Evolutionary conservation across 2,329 filamentous ascomycete species (phyloP).

Genomic region (Aspergillus cejpii): DNA sequence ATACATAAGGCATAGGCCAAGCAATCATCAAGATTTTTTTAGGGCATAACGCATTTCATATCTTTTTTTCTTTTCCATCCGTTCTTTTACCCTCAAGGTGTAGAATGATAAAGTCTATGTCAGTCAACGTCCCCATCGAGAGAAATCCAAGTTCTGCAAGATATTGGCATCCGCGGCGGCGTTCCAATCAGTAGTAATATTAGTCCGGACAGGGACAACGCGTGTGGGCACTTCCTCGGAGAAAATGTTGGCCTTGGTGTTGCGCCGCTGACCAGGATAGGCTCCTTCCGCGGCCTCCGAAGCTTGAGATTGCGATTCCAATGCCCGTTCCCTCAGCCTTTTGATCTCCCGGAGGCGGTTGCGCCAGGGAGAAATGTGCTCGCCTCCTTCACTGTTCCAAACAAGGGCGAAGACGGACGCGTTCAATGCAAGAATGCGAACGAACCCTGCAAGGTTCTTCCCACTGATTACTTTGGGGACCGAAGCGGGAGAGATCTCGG

Average conservation of each 20-base stretch:
- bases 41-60: not conserved
- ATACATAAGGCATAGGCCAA: conserved; percentile 2
- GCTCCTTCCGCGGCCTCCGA: conserved; percentile 28
- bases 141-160: conserved; percentile 38
- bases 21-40: conserved; percentile 1
- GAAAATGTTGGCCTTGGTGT: conserved; percentile 36
- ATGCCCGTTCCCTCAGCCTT: conserved; percentile 59
- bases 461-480: conserved; percentile 84
- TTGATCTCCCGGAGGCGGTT: conserved; percentile 79
- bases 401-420: conserved; percentile 88
- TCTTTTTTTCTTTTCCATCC: not conserved
- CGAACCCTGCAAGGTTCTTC: conserved; percentile 73
- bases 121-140: conserved; percentile 37
- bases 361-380: conserved; percentile 84
- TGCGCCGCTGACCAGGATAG: conserved; percentile 30
- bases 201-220: conserved; percentile 27
- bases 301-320: conserved; percentile 25
- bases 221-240: conserved; percentile 32
- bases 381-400: conserved; percentile 68
- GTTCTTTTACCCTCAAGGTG: not conserved
- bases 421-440: conserved; percentile 83
- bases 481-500: conserved; percentile 81
- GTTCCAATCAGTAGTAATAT: conserved; percentile 35
- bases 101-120: too few relatives aligned
- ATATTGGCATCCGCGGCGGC: conserved; percentile 34